Base-by-base conservation (phyloP, 2,329 filamentous ascomycete genomes). In the Monascus ruber region DNA sequence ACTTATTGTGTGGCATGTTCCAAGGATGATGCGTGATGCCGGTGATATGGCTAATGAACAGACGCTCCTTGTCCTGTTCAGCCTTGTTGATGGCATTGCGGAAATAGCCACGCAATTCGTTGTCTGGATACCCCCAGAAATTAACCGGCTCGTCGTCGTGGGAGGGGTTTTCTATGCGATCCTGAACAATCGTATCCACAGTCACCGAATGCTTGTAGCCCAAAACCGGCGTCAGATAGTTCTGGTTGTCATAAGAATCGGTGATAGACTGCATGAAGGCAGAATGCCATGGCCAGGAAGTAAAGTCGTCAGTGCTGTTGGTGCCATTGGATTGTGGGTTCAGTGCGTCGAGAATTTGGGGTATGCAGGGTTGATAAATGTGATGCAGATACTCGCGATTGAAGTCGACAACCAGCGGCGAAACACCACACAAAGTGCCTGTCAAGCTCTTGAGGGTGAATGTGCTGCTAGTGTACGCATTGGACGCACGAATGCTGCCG, bases 371-470 rank as follows among this genome's bases (percentile, higher is more conserved):
- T 31, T 68, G 62, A 41, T 68, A 68, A 28, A 67, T 51, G 37
- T 65, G 58, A 26, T 66, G 55, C 4, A 50, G 43, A 34, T 57
- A 58, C 36, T 69, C 65, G 11, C 55, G 50, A 26, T 67, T 66
- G 39, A 65, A 65, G 31, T 68, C 64, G 3, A 54, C 62, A 4
- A 64, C 52, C 4, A 69, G 45, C 0, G 66, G 66, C 0, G 52
- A 48, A 4, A 66, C 40, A 25, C 65, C 65, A 34, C 65, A 69
- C 6, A 66, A 42, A 11, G 61, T 62, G 1, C 54, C 65, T 1
- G 54, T 50, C n/a, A 68, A 41, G 43, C 64, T 67, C 47, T 69
- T 69, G 17, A 66, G 49, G 0, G 65, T 68, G 32, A 65, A 67
- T 0, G 66, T 67, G 9, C 56, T 56, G 0, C 61, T 52, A 0